Conservation (phyloP, 2,329 filamentous ascomycete genomes). For the Juglanconis oblonga region DNA sequence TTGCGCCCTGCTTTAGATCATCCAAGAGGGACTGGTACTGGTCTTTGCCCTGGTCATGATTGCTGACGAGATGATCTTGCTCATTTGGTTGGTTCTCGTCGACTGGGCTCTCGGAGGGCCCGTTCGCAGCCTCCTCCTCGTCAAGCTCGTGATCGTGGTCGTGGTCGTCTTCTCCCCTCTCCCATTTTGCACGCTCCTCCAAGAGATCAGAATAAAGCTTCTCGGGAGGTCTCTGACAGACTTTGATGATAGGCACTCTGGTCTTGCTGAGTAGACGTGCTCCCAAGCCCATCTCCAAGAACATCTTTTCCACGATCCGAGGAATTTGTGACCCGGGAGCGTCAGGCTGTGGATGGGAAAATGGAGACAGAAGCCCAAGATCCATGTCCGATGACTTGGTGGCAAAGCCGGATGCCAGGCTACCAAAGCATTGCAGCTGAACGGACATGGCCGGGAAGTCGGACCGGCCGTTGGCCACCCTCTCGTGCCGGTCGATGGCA, state of each 20-base stretch:
- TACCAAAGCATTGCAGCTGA: constrained; percentile 76
- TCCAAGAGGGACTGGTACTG: constrained; percentile 6
- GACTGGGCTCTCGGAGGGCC: constrained; percentile 19
- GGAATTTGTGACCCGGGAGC: constrained; percentile 62
- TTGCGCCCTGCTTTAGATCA: constrained; percentile 39
- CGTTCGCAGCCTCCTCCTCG: constrained; percentile 36
- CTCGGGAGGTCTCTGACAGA: constrained; percentile 69
- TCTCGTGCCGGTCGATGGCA: constrained; percentile 54
- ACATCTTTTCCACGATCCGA: constrained; percentile 69
- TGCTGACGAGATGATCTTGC: constrained; percentile 4
- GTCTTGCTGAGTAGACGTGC: constrained; percentile 76
- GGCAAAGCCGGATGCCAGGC: constrained; percentile 79
- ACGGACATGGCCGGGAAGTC: constrained; percentile 56
- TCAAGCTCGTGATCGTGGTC: constrained; percentile 30
- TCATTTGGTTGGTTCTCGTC: constrained; percentile 1
- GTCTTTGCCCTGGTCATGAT: neutral
- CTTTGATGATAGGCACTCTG: constrained; percentile 81
- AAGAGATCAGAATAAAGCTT: constrained; percentile 59
- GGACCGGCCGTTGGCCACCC: constrained; percentile 31
- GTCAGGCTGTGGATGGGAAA: constrained; percentile 53
- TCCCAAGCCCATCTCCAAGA: constrained; percentile 70
- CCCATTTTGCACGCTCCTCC: constrained; percentile 69
- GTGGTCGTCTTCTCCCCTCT: constrained; percentile 48
- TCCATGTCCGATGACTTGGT: constrained; percentile 91
- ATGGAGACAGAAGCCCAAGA: constrained; percentile 69